These are phyloP conservation scores for Arachnopeziza araneosa DNA, from an alignment of 2,329 filamentous ascomycete genomes.

Conservation along the genomic window DNA sequence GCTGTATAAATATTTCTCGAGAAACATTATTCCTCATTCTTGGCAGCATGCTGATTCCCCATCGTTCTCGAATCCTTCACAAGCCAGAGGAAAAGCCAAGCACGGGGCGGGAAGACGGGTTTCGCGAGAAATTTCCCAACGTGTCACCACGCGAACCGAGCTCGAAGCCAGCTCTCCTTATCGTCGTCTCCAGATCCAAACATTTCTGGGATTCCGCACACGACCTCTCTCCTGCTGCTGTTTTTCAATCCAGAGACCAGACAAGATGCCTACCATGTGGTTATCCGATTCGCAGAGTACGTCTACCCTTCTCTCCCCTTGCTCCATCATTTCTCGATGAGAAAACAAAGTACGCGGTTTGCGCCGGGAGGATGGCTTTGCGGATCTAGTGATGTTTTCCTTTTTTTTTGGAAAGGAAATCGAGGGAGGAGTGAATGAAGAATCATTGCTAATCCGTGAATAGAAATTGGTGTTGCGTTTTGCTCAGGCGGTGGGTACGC, in stretches of 20 bases:
- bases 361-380: conserved; percentile 14
- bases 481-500: conserved; percentile 82
- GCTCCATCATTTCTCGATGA: background rate
- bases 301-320: conserved; percentile 31
- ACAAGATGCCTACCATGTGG: conserved; percentile 65
- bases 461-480: conserved; percentile 96
- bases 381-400: too few relatives aligned
- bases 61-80: background rate
- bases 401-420: too few relatives aligned
- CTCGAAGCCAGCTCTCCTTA: background rate
- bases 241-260: background rate
- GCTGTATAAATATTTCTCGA: background rate
- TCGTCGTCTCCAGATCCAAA: background rate
- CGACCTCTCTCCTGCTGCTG: background rate
- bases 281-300: conserved; percentile 91
- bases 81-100: background rate
- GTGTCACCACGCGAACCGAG: background rate
- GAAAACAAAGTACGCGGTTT: conserved; percentile 1
- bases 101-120: background rate
- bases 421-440: background rate
- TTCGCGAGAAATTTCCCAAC: background rate
- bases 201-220: background rate
- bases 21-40: background rate
- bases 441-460: conserved; percentile 24
- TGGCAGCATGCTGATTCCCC: background rate